Percentiles rank a stretch among this genome's conserved stretches.
phyloP scores from a whole-genome alignment of 2,329 filamentous ascomycete genomes.

The Tolypocladium capitatum region DNA sequence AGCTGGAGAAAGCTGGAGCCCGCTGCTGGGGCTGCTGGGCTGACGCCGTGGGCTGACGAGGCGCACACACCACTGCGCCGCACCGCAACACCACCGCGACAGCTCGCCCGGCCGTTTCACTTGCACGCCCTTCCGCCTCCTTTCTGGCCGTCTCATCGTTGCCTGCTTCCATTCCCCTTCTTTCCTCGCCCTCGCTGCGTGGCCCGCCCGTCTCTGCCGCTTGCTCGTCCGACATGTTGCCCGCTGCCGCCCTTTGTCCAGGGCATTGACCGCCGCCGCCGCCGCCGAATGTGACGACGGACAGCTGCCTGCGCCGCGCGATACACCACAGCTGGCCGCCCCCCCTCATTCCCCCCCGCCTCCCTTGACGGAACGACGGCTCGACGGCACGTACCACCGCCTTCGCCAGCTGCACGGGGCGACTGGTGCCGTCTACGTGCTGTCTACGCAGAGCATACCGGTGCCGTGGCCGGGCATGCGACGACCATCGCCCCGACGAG shows the following conservation, averaged over 20 bases:
- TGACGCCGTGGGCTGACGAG: too few relatives aligned
- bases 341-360: not conserved
- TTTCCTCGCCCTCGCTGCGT: not conserved
- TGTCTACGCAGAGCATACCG: slow-evolving; percentile 1
- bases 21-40: too few relatives aligned
- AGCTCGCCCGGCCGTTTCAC: not conserved
- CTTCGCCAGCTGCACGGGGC: not conserved
- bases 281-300: not conserved
- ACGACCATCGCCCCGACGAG: slow-evolving; percentile 5
- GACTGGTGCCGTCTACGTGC: slow-evolving; percentile 8
- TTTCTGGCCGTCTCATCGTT: not conserved
- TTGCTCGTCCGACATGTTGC: not conserved
- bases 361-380: not conserved
- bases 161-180: not conserved
- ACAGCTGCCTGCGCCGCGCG: not conserved
- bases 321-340: not conserved
- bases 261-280: not conserved
- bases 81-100: not conserved
- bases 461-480: slow-evolving; percentile 7
- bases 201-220: not conserved
- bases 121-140: not conserved
- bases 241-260: not conserved
- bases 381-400: not conserved
- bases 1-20: too few relatives aligned
- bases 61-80: too few relatives aligned